Evolutionary conservation across 2,329 filamentous ascomycete genomes (phyloP).

Genomic region (Westerdykella ornata): DNA sequence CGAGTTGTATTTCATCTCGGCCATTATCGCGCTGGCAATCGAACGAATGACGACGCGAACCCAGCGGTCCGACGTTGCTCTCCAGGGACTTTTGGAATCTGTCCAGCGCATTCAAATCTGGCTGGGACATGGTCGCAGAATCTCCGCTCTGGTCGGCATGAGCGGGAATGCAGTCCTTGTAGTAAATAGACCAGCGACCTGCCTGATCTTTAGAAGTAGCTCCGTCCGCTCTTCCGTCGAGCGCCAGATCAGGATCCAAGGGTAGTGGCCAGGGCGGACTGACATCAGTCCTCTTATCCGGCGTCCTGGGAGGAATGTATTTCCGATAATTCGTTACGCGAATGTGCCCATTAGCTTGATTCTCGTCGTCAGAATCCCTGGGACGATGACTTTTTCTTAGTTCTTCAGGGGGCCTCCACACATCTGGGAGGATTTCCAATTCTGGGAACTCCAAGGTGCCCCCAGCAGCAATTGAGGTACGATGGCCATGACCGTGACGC

Average conservation of each 20-base stretch:
- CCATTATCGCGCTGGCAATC: constrained; percentile 13
- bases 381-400: neutral
- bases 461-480: constrained; percentile 39
- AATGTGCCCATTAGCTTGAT: no score
- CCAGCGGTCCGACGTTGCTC: neutral
- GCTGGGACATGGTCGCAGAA: constrained; percentile 1
- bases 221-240: constrained; percentile 10
- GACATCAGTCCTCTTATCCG: no score
- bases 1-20: constrained; percentile 13
- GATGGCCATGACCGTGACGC: constrained; percentile 39
- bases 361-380: no score
- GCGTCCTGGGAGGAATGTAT: no score
- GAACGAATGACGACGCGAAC: constrained; percentile 12
- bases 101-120: constrained; percentile 1
- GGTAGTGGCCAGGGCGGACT: no score
- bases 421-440: constrained; percentile 41
- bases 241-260: constrained; percentile 16
- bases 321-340: no score
- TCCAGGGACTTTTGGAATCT: neutral
- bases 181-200: constrained; percentile 31
- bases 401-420: constrained; percentile 17
- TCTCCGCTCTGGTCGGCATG: constrained; percentile 24
- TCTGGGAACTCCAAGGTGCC: constrained; percentile 44
- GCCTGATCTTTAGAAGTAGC: constrained; percentile 17
- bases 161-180: constrained; percentile 28